phyloP scores from a whole-genome alignment of 768 basidiomycete genomes.

The Naganishia onofrii region DNA sequence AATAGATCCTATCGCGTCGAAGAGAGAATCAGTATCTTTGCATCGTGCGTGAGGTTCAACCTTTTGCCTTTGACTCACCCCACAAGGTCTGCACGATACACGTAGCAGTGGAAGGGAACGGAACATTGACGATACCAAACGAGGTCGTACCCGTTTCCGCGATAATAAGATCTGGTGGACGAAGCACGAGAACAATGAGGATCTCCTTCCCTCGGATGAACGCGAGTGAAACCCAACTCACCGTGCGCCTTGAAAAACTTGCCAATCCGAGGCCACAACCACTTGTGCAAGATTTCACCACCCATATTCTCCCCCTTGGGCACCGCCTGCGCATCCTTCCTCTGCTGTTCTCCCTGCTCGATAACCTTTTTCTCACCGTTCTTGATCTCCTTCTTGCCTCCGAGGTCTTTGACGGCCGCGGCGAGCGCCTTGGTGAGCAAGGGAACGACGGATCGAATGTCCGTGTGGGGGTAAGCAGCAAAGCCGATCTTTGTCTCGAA shows the following conservation, averaged over 20 bases:
- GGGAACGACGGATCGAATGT: slow-evolving; percentile 50
- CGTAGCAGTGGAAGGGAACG: slow-evolving; percentile 67
- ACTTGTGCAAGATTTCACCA: slow-evolving; percentile 65
- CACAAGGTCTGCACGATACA: slow-evolving; percentile 65
- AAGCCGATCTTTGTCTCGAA: slow-evolving; percentile 49
- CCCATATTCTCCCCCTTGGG: slow-evolving; percentile 41
- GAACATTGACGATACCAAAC: slow-evolving; percentile 80
- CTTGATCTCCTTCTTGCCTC: slow-evolving; percentile 24
- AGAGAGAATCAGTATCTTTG: neutral
- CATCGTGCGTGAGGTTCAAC: too few relatives aligned
- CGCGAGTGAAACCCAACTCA: neutral
- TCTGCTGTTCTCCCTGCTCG: slow-evolving; percentile 37
- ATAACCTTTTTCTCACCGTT: slow-evolving; percentile 34
- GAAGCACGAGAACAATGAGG: neutral
- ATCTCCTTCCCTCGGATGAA: too few relatives aligned
- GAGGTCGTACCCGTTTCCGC: slow-evolving; percentile 86
- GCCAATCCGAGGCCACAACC: slow-evolving; percentile 78
- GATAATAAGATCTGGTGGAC: slow-evolving; percentile 61
- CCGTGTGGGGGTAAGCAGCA: slow-evolving; percentile 48
- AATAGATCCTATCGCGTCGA: slow-evolving; percentile 58
- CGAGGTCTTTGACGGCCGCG: slow-evolving; percentile 33
- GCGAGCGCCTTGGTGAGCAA: slow-evolving; percentile 44
- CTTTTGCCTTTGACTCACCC: slow-evolving; percentile 56
- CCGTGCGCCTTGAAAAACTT: slow-evolving; percentile 60
- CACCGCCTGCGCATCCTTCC: slow-evolving; percentile 33